Percentiles rank a stretch among this genome's conserved stretches.
phyloP scores from a whole-genome alignment of 805 yeast genomes.

The Starmerella bombi region DNA sequence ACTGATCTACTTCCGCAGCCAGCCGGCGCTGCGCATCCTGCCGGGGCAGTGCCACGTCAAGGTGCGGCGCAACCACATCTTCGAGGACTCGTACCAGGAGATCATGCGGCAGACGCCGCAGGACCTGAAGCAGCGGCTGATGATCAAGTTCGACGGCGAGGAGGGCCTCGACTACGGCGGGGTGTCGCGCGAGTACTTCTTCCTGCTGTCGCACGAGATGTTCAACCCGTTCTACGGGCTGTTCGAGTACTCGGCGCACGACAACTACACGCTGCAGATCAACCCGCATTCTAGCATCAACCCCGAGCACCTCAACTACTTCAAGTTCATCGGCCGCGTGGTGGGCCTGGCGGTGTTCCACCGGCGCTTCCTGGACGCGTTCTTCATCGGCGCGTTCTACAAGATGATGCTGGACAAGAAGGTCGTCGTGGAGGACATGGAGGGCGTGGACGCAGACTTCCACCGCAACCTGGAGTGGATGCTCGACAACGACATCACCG shows the following conservation, averaged over 20 bases:
- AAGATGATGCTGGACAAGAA: conserved; percentile 94
- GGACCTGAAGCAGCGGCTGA: conserved; percentile 89
- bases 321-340: conserved; percentile 95
- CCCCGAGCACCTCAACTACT: conserved; percentile 95
- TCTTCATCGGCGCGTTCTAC: conserved; percentile 95
- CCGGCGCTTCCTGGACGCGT: conserved; percentile 92
- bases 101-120: conserved; percentile 98
- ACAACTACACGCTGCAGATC: conserved; percentile 93
- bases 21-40: conserved; percentile 89
- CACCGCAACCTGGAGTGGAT: conserved; percentile 93
- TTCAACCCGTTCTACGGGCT: conserved; percentile 95
- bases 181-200: conserved; percentile 95
- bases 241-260: conserved; percentile 95
- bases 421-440: conserved; percentile 93
- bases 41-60: conserved; percentile 99
- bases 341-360: conserved; percentile 98
- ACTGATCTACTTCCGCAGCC: conserved; percentile 93
- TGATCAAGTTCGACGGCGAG: conserved; percentile 98
- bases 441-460: conserved; percentile 96
- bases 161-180: conserved; percentile 99
- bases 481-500: conserved; percentile 85
- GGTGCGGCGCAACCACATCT: conserved; percentile 89
- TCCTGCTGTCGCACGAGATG: conserved; percentile 93
- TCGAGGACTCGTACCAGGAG: conserved; percentile 96
- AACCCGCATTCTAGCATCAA: conserved; percentile 94